Evolutionary conservation across 129 eudicot species (phyloP), one percentile per base, ranked within the genome.

Genomic region (Arctium minus): DNA sequence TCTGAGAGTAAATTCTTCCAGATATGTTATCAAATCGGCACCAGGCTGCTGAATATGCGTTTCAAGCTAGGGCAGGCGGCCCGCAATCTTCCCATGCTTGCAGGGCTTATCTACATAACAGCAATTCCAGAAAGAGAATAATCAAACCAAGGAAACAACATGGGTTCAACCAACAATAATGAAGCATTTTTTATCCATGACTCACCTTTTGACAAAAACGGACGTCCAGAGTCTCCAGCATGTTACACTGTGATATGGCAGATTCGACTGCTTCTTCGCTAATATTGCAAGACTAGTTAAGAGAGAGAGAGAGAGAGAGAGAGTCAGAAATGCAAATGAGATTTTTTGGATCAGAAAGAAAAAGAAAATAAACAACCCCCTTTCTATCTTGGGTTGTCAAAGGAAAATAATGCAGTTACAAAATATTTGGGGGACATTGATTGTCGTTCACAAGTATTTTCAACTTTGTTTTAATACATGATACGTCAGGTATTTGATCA

Each of bases 221-320:
- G 48, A 96, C 94, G 80, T 96, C 99, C 36, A 96, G 94, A 15
- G 99, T 96, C 91, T 96, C 99, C 67, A 96, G 90, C 93, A 93
- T 85, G 86, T 56, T 82, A 74, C 99, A 96, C 33, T 78, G 85
- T 33, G 89, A 73, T 81, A 93, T 88, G 80, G 99, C 97, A 15
- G 89, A 85, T 90, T 93, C 95, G 81, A 93, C 90, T 2, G 98
- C 92, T 85, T 88, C 92, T 90, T 96, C 97, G 31, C 87, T 88
- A 44, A 96, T 88, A 85, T 85, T 96, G 92, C 99, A 96, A 39
- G 98, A 93, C 99, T 96, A 70, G 31, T 31, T 32, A 65, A 32
- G 70, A 9, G 48, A 70, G 40, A 74, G 2, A 64, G 62, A 68
- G 73, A 32, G 70, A 9, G 48, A 32, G 70, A 9, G 48, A 64